Evolutionary conservation across 208 protist species (phyloP).

Genomic region (Leishmania braziliensis): DNA sequence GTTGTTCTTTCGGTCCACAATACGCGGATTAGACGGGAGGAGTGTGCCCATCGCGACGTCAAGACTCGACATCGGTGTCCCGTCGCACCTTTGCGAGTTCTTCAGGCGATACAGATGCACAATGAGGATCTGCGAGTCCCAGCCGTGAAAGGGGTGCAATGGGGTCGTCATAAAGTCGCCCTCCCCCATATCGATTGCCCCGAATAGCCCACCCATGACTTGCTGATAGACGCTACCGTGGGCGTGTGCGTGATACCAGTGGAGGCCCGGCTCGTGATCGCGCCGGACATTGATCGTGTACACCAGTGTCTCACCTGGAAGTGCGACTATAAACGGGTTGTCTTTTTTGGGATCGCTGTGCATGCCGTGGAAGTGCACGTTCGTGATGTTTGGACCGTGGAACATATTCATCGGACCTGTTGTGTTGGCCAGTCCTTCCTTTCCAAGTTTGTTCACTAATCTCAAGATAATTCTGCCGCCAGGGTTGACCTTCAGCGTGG

Average conservation of each 20-base stretch:
- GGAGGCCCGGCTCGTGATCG: slow-evolving; percentile 75
- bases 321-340: slow-evolving; percentile 62
- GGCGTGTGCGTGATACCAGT: slow-evolving; percentile 88
- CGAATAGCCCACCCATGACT: slow-evolving; percentile 85
- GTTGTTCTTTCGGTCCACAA: slow-evolving; percentile 43
- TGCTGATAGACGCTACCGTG: slow-evolving; percentile 78
- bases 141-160: slow-evolving; percentile 42
- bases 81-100: slow-evolving; percentile 54
- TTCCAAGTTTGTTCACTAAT: slow-evolving; percentile 62
- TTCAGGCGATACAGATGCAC: slow-evolving; percentile 80
- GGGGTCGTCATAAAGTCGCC: slow-evolving; percentile 42
- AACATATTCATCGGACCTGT: slow-evolving; percentile 50
- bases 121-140: slow-evolving; percentile 52
- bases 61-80: slow-evolving; percentile 45
- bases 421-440: slow-evolving; percentile 24
- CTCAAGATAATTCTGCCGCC: slow-evolving; percentile 70
- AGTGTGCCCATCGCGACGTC: slow-evolving; percentile 53
- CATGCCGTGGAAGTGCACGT: slow-evolving; percentile 86
- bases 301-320: slow-evolving; percentile 40
- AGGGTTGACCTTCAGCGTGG: slow-evolving; percentile 59
- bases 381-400: slow-evolving; percentile 78
- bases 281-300: slow-evolving; percentile 77
- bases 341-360: slow-evolving; percentile 74
- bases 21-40: slow-evolving; percentile 51
- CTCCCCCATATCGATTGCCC: slow-evolving; percentile 72